These are phyloP conservation scores for Rutstroemia sp. DNA, from an alignment of 2,329 filamentous ascomycete species.

Conservation along the genomic window DNA sequence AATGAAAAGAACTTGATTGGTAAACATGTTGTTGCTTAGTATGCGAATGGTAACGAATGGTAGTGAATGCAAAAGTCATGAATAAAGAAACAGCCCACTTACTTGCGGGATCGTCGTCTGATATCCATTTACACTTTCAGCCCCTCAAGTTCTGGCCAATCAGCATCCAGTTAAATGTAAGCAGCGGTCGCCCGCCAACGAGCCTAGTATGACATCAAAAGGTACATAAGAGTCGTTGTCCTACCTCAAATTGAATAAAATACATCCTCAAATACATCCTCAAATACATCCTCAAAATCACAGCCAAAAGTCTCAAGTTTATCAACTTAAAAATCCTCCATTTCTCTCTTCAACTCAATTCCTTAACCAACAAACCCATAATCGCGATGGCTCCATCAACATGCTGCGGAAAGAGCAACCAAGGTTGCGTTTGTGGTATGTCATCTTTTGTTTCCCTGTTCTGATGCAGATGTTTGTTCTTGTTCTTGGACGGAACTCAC, in stretches of 20 bases:
- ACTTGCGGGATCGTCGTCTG: too few relatives aligned
- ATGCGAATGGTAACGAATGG: too few relatives aligned
- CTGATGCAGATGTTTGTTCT: too few relatives aligned
- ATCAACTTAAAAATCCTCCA: not conserved
- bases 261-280: not conserved
- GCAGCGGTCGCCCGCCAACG: not conserved
- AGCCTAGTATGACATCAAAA: too few relatives aligned
- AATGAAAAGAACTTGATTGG: not conserved
- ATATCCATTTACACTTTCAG: too few relatives aligned
- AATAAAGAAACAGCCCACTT: too few relatives aligned
- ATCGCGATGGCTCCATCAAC: constrained; percentile 25
- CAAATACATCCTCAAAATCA: not conserved
- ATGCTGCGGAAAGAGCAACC: constrained; percentile 26
- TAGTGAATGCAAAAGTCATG: too few relatives aligned
- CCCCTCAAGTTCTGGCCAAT: not conserved
- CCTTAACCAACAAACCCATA: not conserved
- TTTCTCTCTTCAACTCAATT: not conserved
- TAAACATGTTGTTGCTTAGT: not conserved
- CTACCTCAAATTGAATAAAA: not conserved
- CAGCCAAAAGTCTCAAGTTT: not conserved
- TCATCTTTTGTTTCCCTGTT: not conserved
- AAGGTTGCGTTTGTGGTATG: constrained; percentile 27
- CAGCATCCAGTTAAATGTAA: not conserved
- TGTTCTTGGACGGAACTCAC: too few relatives aligned
- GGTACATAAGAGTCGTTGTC: not conserved